Percentiles rank a stretch among this genome's conserved stretches.
Evolutionary conservation across 2,329 filamentous ascomycete species (phyloP).

Genomic region (Arthroderma sp.): DNA sequence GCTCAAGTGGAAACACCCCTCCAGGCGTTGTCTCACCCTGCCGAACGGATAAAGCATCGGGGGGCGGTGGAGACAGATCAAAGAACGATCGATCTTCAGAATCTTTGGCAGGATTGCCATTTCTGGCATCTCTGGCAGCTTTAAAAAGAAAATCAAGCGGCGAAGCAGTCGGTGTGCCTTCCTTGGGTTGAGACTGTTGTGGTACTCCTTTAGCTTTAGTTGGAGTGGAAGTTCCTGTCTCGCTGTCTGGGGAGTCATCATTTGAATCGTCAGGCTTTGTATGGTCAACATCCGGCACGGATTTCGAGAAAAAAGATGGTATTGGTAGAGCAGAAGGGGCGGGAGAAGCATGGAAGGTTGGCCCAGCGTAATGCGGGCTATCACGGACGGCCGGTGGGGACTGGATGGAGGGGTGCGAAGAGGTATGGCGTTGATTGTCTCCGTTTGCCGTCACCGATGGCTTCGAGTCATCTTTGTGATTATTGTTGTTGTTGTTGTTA

Average conservation of each 20-base stretch:
- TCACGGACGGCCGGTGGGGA: slow-evolving; percentile 30
- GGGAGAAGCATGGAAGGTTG: slow-evolving; percentile 89
- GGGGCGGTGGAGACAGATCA: background rate
- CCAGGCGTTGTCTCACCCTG: slow-evolving; percentile 36
- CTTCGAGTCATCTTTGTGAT: slow-evolving; percentile 13
- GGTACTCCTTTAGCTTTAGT: slow-evolving; percentile 31
- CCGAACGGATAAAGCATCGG: slow-evolving; percentile 23
- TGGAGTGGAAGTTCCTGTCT: slow-evolving; percentile 27
- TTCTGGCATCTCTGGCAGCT: slow-evolving; percentile 57
- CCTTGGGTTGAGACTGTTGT: slow-evolving; percentile 20
- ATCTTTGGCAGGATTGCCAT: slow-evolving; percentile 39
- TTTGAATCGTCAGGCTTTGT: slow-evolving; percentile 26
- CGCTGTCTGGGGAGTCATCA: slow-evolving; percentile 24
- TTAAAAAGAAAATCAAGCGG: slow-evolving; percentile 85
- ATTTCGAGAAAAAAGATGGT: slow-evolving; percentile 73
- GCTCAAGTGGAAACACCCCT: slow-evolving; percentile 54
- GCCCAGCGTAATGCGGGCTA: slow-evolving; percentile 58
- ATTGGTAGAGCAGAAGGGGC: slow-evolving; percentile 81
- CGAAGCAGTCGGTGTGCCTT: slow-evolving; percentile 42
- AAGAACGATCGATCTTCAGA: slow-evolving; percentile 15
- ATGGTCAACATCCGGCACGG: slow-evolving; percentile 50
- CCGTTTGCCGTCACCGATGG: slow-evolving; percentile 14
- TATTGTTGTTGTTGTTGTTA: background rate
- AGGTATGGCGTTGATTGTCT: slow-evolving; percentile 20
- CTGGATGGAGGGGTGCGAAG: slow-evolving; percentile 28